These are phyloP conservation scores for Phytophthora fragariae DNA, from an alignment of 352 stramenopile species.

Conservation along the genomic window DNA sequence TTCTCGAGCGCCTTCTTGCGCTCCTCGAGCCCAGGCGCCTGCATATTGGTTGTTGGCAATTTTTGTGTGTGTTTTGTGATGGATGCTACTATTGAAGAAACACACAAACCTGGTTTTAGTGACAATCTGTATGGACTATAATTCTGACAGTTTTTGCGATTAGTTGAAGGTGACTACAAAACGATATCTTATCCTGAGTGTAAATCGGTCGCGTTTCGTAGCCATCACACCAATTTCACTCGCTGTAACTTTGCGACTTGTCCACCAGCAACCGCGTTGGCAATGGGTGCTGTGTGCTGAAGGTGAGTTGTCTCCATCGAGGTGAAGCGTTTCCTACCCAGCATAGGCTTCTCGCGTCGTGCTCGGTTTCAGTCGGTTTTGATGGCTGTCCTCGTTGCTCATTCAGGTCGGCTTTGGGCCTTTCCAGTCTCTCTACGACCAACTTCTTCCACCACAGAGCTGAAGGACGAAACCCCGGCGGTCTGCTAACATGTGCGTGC, in stretches of 20 bases:
- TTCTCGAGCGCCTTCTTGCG: conserved; percentile 82
- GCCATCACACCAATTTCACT: background rate
- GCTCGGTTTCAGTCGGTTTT: conserved; percentile 7
- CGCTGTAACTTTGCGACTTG: background rate
- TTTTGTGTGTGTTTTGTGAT: background rate
- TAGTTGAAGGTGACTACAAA: background rate
- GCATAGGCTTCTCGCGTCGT: background rate
- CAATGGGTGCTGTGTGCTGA: conserved; percentile 3
- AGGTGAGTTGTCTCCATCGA: background rate
- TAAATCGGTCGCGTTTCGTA: background rate
- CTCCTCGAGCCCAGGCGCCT: conserved; percentile 51
- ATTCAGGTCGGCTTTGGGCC: background rate
- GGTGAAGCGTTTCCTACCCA: conserved; percentile 6
- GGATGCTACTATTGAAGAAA: background rate
- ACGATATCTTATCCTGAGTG: background rate
- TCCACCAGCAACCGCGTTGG: background rate
- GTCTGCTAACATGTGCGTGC: conserved; percentile 3
- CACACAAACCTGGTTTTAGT: background rate
- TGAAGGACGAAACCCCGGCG: conserved; percentile 4
- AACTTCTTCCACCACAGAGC: conserved; percentile 8
- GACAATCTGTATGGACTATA: background rate
- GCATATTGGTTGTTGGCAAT: conserved; percentile 15
- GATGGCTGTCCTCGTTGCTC: conserved; percentile 10
- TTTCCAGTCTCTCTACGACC: conserved; percentile 25
- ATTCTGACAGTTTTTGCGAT: background rate